These are phyloP conservation scores for Penicillium malachiteum DNA, from an alignment of 495 filamentous ascomycete species.

Conservation along the genomic window DNA sequence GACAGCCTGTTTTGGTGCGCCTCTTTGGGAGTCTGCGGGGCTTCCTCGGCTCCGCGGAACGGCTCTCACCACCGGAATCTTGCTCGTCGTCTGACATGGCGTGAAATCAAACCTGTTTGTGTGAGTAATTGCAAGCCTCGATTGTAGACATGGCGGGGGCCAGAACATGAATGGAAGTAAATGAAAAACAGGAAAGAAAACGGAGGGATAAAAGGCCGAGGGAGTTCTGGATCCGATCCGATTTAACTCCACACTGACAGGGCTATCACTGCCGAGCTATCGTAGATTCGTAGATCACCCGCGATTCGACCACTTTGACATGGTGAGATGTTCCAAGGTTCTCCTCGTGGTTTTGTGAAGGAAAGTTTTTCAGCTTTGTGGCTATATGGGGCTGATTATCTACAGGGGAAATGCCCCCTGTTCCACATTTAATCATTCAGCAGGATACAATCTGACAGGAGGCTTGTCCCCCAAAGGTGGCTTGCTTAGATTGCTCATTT, in stretches of 20 bases:
- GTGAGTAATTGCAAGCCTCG: background rate
- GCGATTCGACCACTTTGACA: conserved; percentile 5
- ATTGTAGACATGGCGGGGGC: conserved; percentile 12
- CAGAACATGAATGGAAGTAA: background rate
- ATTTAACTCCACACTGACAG: conserved; percentile 12
- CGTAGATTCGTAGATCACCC: conserved; percentile 29
- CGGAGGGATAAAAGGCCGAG: conserved; percentile 6
- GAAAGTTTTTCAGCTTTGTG: no score
- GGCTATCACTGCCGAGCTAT: conserved; percentile 23
- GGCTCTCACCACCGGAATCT: conserved; percentile 1
- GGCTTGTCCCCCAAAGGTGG: no score
- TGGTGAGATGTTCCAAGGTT: no score
- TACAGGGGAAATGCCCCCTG: background rate
- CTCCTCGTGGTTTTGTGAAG: no score
- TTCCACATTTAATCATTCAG: no score
- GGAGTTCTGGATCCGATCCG: conserved; percentile 8
- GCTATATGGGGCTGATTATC: background rate
- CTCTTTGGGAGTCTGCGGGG: conserved; percentile 48
- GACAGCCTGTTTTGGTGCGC: conserved; percentile 93
- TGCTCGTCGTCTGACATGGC: conserved; percentile 2
- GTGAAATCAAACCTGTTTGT: conserved; percentile 1
- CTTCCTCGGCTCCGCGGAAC: conserved; percentile 14
- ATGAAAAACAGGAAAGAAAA: background rate
- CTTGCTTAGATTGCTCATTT: no score
- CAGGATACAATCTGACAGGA: no score